These are phyloP conservation scores for Effrenium voratum DNA, from an alignment of 73 alveolate genomes.

Conservation along the genomic window DNA sequence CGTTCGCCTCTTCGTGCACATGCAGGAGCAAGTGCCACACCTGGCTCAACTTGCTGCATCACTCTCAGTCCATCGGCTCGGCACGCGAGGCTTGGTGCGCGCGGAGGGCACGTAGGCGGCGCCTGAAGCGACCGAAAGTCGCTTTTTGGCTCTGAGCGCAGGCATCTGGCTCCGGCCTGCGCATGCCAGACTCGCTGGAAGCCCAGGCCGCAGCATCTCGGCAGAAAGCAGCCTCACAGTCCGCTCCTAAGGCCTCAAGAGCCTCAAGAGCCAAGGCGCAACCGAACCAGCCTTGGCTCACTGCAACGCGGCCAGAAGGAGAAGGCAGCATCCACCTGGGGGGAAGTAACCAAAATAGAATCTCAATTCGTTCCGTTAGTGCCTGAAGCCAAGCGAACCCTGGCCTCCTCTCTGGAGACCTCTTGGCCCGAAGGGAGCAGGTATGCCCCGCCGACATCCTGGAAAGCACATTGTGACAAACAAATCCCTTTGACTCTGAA, in stretches of 20 bases:
- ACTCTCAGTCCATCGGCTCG: not conserved
- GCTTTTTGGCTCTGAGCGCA: too few species aligned
- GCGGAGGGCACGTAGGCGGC: not conserved
- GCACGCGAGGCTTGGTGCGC: not conserved
- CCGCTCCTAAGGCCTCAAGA: not conserved
- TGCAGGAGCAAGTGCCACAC: constrained; percentile 22
- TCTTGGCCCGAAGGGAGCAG: not conserved
- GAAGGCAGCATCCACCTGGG: not conserved
- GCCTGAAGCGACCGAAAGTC: not conserved
- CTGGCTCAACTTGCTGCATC: not conserved
- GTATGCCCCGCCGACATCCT: not conserved
- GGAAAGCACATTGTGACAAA: too few species aligned
- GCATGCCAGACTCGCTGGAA: not conserved
- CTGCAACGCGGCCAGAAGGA: not conserved
- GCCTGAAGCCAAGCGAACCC: not conserved
- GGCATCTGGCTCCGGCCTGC: too few species aligned
- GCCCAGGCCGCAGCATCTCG: not conserved
- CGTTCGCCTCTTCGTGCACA: constrained; percentile 5
- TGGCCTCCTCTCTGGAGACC: not conserved
- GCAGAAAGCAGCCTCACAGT: not conserved
- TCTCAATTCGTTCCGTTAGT: not conserved
- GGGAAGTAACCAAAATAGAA: not conserved
- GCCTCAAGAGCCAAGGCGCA: not conserved
- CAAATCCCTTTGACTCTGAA: too few species aligned
- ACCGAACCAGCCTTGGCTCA: not conserved